Evolutionary conservation across 495 filamentous ascomycete genomes (phyloP), one percentile per base, ranked within the genome.

Genomic region (Penicillium riverlandense): DNA sequence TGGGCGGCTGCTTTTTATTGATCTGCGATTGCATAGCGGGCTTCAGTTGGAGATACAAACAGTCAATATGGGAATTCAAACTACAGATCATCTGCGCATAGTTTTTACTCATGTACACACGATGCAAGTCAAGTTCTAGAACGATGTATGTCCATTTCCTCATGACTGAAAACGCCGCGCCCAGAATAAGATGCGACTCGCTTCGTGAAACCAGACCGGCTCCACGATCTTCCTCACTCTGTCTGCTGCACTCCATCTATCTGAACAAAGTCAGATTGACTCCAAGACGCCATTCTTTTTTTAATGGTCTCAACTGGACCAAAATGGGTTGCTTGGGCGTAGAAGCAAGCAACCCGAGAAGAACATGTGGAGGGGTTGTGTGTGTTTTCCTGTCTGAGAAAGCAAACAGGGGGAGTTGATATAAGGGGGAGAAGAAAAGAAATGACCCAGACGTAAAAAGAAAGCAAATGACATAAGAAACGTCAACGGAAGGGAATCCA

Each of bases 121-220:
- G 22, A 27, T 39, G 10, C 37, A 39, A 35, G 33, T 35, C 33
- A 22, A 34, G 32, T 34, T 34, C 32, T 34, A 34, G 32, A 34
- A 34, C 32, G 48, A 51, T 55, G 53, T 62, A 66, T 63, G 55
- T 66, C 58, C 60, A 66, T 61, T 63, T 59, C 55, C 55, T 66
- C 63, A 60, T 66, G 53, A 62, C 55, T 62, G 48, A 52, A 55
- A 56, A 62, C 54, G 54, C 58, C 56, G 60, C 53, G 46, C 44
- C 47, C 44, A 48, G 43, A 22, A 38, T 53, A 48, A 53, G 57
- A 60, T 55, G 57, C 56, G 54, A 55, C 55, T 22, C 22, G 22
- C 22, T 61, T 63, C 60, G 47, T 64, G 49, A 59, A 49, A 43
- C 48, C 45, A 42, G 55, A 49, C 35, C 34, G 27, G 29, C 11